Conservation (phyloP, 1,139 yeast genomes). For the Candida albicans region DNA sequence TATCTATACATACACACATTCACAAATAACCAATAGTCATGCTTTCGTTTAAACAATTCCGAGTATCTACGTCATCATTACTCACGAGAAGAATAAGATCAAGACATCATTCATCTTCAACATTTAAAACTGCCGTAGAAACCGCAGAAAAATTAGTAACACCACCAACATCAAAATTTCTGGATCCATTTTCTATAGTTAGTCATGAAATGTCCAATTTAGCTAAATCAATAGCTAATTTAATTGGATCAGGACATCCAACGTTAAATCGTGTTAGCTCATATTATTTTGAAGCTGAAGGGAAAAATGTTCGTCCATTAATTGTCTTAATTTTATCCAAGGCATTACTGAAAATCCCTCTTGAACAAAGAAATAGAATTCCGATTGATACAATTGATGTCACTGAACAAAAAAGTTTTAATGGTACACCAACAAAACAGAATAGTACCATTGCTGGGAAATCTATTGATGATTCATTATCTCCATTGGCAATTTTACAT, state of each 20-base stretch:
- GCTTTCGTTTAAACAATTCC: neutral
- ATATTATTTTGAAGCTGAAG: conserved; percentile 94
- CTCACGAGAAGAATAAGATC: neutral
- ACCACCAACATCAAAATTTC: conserved; percentile 53
- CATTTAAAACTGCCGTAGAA: conserved; percentile 61
- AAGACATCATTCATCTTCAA: conserved; percentile 7
- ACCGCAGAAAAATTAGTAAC: conserved; percentile 81
- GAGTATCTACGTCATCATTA: neutral
- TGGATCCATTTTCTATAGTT: conserved; percentile 89
- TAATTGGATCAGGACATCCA: conserved; percentile 93
- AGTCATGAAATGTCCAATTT: conserved; percentile 90
- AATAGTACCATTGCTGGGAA: conserved; percentile 50
- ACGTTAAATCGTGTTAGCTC: conserved; percentile 85
- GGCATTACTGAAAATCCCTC: conserved; percentile 77
- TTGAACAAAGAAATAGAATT: conserved; percentile 63
- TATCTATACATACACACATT: neutral
- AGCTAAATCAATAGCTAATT: conserved; percentile 80
- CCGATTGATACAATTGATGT: conserved; percentile 63
- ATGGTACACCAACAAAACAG: conserved; percentile 49
- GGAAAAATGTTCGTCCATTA: conserved; percentile 91
- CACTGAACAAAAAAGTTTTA: conserved; percentile 58
- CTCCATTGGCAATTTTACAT: conserved; percentile 81
- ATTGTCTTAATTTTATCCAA: conserved; percentile 81
- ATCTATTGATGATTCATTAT: conserved; percentile 57
- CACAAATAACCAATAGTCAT: neutral